Conservation (phyloP, 169 alveolate species). For the Babesia gibsoni region DNA sequence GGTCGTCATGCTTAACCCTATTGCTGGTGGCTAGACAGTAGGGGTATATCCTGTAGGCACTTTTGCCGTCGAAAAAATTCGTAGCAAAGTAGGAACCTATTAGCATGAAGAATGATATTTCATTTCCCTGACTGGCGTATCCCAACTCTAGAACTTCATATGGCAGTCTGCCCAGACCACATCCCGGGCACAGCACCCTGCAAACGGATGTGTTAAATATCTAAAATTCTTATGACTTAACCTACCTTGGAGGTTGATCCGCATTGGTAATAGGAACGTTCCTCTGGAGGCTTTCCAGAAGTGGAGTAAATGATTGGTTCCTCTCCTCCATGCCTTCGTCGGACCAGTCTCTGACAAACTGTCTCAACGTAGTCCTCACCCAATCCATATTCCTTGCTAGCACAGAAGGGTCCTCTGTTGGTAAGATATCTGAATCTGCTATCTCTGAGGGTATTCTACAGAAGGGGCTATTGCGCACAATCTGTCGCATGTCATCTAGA, state of each 20-base stretch:
- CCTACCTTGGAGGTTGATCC: slow-evolving; percentile 52
- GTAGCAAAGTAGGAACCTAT: slow-evolving; percentile 82
- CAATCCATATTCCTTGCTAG: slow-evolving; percentile 52
- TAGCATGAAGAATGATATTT: slow-evolving; percentile 94
- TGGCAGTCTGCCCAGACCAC: slow-evolving; percentile 96
- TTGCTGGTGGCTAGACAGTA: slow-evolving; percentile 78
- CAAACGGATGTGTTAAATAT: slow-evolving; percentile 30
- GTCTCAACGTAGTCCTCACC: slow-evolving; percentile 90
- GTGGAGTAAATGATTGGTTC: slow-evolving; percentile 89
- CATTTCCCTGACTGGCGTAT: slow-evolving; percentile 97
- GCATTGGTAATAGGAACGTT: slow-evolving; percentile 71
- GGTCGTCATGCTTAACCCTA: slow-evolving; percentile 83
- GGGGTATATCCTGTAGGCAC: slow-evolving; percentile 76
- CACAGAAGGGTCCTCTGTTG: slow-evolving; percentile 48
- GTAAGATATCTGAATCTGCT: slow-evolving; percentile 44
- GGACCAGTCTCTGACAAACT: slow-evolving; percentile 95
- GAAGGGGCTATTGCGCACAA: slow-evolving; percentile 39
- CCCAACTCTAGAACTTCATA: slow-evolving; percentile 94
- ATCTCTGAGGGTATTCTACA: slow-evolving; percentile 45
- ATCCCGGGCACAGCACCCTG: slow-evolving; percentile 92
- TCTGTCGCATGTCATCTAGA: slow-evolving; percentile 6
- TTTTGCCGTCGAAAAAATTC: slow-evolving; percentile 70
- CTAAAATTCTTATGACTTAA: slow-evolving; percentile 6
- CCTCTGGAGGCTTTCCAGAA: slow-evolving; percentile 82
- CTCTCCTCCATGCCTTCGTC: slow-evolving; percentile 92